Percentiles rank a stretch among this genome's conserved stretches.
Conservation (phyloP, 208 protist species). For the Trypanosoma congolense region DNA sequence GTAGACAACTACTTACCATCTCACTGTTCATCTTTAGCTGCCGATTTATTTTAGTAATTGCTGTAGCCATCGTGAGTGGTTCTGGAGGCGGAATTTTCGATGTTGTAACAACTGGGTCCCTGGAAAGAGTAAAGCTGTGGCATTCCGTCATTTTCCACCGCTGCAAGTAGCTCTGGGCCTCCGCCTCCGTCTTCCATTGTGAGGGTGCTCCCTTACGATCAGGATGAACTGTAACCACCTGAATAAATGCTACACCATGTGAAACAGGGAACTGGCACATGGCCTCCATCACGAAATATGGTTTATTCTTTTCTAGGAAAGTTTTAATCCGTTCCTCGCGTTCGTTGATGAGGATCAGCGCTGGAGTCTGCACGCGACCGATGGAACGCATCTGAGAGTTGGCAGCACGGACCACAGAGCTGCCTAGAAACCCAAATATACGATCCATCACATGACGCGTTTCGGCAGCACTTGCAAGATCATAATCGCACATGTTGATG, state of each 20-base stretch:
- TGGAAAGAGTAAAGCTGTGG: constrained; percentile 15
- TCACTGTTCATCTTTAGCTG: constrained; percentile 80
- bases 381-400: constrained; percentile 88
- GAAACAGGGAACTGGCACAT: constrained; percentile 55
- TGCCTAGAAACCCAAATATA: constrained; percentile 90
- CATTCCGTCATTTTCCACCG: constrained; percentile 17
- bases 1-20: constrained; percentile 64
- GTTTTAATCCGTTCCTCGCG: constrained; percentile 60
- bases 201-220: constrained; percentile 3
- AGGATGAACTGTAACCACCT: constrained; percentile 43
- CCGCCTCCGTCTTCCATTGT: constrained; percentile 14
- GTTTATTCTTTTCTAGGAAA: constrained; percentile 58
- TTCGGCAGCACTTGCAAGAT: constrained; percentile 84
- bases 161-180: constrained; percentile 21
- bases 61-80: constrained; percentile 87
- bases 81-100: constrained; percentile 46
- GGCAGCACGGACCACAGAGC: constrained; percentile 79
- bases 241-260: constrained; percentile 37
- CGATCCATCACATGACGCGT: constrained; percentile 88
- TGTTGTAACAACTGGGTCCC: constrained; percentile 26
- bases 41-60: constrained; percentile 82
- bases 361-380: constrained; percentile 87
- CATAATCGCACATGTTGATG: constrained; percentile 60
- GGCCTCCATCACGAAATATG: constrained; percentile 44
- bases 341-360: constrained; percentile 82